A percentile compares a stretch with the other conserved stretches of the same genome.
Evolutionary conservation across 306 rosid genomes (phyloP).

Genomic region (Lathyrus tuberosus): DNA sequence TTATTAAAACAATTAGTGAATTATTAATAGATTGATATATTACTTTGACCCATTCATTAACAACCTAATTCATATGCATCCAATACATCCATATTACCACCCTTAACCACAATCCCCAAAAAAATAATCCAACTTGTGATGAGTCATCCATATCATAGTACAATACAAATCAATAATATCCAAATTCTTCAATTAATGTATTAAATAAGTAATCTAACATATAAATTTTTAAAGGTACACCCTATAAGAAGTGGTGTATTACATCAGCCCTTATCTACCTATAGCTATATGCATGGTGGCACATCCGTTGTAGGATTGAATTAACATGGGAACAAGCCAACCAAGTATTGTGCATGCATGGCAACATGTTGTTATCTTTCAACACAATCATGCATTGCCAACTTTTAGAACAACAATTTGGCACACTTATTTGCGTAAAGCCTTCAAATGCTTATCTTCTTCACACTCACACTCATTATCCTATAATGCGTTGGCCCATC

Average conservation of each 20-base stretch:
- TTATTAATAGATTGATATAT: no score
- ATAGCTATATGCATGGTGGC: conserved; percentile 34
- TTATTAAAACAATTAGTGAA: no score
- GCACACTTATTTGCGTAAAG: conserved; percentile 53
- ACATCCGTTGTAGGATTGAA: conserved; percentile 30
- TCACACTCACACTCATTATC: conserved; percentile 27
- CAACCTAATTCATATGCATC: no score
- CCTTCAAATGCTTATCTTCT: conserved; percentile 49
- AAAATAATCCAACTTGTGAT: neutral
- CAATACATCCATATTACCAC: no score
- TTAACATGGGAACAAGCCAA: conserved; percentile 37
- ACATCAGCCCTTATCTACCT: conserved; percentile 49
- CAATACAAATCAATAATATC: neutral
- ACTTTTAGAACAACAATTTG: conserved; percentile 38
- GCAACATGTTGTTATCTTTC: conserved; percentile 42
- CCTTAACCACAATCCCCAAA: neutral
- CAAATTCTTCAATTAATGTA: neutral
- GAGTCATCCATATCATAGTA: neutral
- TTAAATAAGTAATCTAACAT: neutral
- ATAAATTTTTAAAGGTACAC: conserved; percentile 33
- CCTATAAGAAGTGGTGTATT: conserved; percentile 45
- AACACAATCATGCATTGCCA: conserved; percentile 46
- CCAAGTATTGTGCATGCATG: conserved; percentile 47
- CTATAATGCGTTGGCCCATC: conserved; percentile 45
- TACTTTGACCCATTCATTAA: no score